Evolutionary conservation across 768 basidiomycete species (phyloP).

Genomic region (Hydnomerulius pinastri): DNA sequence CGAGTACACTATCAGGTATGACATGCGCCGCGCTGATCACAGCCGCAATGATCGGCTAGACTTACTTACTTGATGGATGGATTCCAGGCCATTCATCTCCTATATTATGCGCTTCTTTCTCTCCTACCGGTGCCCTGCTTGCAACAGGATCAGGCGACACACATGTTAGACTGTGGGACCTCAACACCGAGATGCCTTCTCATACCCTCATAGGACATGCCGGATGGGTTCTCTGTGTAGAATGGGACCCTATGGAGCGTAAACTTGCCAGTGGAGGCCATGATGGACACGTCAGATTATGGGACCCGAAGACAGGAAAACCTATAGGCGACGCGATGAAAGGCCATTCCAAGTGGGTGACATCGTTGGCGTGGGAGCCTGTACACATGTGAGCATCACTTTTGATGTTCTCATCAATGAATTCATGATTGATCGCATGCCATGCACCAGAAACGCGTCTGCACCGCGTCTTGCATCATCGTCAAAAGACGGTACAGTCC

Average conservation of each 20-base stretch:
- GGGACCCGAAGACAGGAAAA: constrained; percentile 93
- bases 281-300: constrained; percentile 89
- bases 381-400: constrained; percentile 72
- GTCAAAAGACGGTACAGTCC: constrained; percentile 94
- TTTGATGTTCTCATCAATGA: constrained; percentile 2
- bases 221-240: constrained; percentile 96
- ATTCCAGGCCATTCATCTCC: constrained; percentile 82
- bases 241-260: constrained; percentile 94
- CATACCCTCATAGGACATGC: constrained; percentile 86
- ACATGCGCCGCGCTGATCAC: constrained; percentile 12
- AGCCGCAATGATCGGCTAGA: constrained; percentile 3
- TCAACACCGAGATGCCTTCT: constrained; percentile 89
- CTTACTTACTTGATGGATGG: constrained; percentile 5
- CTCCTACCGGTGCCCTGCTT: constrained; percentile 86
- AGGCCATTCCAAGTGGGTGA: constrained; percentile 97
- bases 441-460: constrained; percentile 59
- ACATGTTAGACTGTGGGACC: constrained; percentile 90
- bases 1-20: constrained; percentile 84
- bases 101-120: constrained; percentile 94
- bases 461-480: constrained; percentile 89
- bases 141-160: constrained; percentile 97
- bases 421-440: constrained; percentile 6
- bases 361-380: constrained; percentile 93
- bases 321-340: constrained; percentile 85
- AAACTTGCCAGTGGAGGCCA: constrained; percentile 92